phyloP scores from a whole-genome alignment of 75 land plant species.

The Pinus tabuliformis region DNA sequence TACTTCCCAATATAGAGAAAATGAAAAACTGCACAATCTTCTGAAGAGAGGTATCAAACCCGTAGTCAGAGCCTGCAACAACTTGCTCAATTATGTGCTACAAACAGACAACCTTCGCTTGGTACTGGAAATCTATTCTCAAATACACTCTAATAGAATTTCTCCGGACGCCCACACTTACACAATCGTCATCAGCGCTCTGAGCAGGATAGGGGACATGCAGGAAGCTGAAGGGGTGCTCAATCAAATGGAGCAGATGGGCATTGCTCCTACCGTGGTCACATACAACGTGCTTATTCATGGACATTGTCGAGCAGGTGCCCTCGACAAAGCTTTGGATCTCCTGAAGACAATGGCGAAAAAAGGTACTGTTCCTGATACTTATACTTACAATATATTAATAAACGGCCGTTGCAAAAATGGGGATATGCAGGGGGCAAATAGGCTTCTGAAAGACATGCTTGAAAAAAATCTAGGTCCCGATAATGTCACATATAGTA shows the following conservation, averaged over 20 bases:
- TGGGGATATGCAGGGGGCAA: conserved; percentile 37
- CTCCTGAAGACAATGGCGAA: conserved; percentile 22
- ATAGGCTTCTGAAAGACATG: conserved; percentile 52
- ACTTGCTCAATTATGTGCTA: conserved; percentile 25
- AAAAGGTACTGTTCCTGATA: conserved; percentile 28
- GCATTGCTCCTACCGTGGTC: conserved; percentile 22
- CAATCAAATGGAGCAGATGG: conserved; percentile 27
- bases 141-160: conserved; percentile 26
- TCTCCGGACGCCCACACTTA: conserved; percentile 8
- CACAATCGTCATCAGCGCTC: conserved; percentile 27
- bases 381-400: conserved; percentile 22
- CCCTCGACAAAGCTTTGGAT: conserved; percentile 31
- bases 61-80: conserved; percentile 20
- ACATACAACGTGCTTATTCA: conserved; percentile 54
- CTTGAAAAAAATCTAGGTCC: conserved; percentile 22
- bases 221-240: conserved; percentile 50
- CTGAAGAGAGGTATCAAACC: conserved; percentile 33
- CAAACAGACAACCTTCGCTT: conserved; percentile 9
- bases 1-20: no score
- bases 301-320: conserved; percentile 36
- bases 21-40: conserved; percentile 12
- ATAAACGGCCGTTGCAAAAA: conserved; percentile 21
- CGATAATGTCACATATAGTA: conserved; percentile 65
- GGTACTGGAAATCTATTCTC: conserved; percentile 27
- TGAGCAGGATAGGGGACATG: conserved; percentile 34